Base-by-base conservation (phyloP, 23 red algal species). In the Pyropia yezoensis region DNA sequence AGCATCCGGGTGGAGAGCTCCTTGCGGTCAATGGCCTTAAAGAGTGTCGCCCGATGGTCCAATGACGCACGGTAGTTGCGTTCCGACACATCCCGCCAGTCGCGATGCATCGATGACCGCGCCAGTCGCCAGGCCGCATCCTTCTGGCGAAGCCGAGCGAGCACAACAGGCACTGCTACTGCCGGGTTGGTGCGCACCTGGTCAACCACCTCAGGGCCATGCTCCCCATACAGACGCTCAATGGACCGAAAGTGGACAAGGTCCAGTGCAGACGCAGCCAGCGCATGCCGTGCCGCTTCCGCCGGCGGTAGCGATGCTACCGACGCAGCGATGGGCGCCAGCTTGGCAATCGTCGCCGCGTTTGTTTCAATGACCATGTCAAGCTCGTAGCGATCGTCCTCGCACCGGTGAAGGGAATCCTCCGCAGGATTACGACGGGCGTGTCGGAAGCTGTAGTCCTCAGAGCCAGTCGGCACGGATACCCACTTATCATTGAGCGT, bases 321-420 rank as follows among this genome's bases (percentile, higher is more conserved):
- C 18, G 85, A 77, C 21, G 68, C 66, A 55, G 76, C 94, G 51
- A 98, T 85, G n/a, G 85, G 77, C 63, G 91, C 86, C 14, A 98
- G 83, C 69, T 88, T 86, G 33, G 69, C 66, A 58, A 98, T 98
- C 7, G 87, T 98, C 7, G 94, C 78, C 12, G 85, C 73, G 61
- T 98, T 98, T 0, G 94, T 98, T 53, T 88, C 86, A 59, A 98
- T 98, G 18, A 98, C 86, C 79, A 98, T 90, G 60, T 98, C 94
- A 2, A 98, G 69, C 74, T 98, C 94, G 62, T 98, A 98, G 27
- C 94, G 77, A 56, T 98, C 94, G 70, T 98, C 94, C 72, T 98
- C 94, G 39, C 85, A 90, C 7, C 94, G 80, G 50, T 88, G 91
- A 2, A 98, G 71, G 65, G 91, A 91, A 19, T 98, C 94, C 60